A percentile compares a stretch with the other conserved stretches of the same genome.
Evolutionary conservation across 352 stramenopile genomes (phyloP).

Genomic region (Thalassiosira pacifica): DNA sequence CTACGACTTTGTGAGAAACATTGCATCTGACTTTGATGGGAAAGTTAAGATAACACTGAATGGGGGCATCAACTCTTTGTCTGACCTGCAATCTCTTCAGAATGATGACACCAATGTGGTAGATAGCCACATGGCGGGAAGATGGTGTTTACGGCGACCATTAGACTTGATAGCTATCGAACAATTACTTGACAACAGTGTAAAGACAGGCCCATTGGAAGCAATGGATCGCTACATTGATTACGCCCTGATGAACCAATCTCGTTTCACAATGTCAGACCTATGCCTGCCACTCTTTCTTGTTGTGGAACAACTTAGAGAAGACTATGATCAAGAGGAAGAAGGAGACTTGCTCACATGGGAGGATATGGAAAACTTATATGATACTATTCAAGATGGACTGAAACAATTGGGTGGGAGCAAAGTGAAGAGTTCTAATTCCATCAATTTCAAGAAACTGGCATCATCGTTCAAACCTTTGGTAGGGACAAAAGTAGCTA

Average conservation of each 20-base stretch:
- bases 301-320: constrained; percentile 61
- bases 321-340: constrained; percentile 62
- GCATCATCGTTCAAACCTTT: constrained; percentile 60
- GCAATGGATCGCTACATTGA: constrained; percentile 51
- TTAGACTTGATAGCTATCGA: constrained; percentile 50
- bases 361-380: constrained; percentile 58
- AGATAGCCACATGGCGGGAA: constrained; percentile 55
- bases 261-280: constrained; percentile 40
- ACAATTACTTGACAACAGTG: background rate
- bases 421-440: constrained; percentile 38
- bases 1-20: constrained; percentile 58
- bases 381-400: constrained; percentile 52
- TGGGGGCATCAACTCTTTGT: constrained; percentile 59
- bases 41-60: constrained; percentile 65
- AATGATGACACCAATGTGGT: constrained; percentile 30
- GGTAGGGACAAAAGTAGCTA: constrained; percentile 63
- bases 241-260: constrained; percentile 41
- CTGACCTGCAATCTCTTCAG: constrained; percentile 41
- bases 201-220: background rate
- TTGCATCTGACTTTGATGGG: constrained; percentile 58
- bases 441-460: constrained; percentile 63
- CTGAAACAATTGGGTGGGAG: constrained; percentile 34
- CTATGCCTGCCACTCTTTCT: constrained; percentile 67
- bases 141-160: constrained; percentile 58
- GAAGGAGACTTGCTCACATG: constrained; percentile 41